Evolutionary conservation across 441 rosid species (phyloP).

Genomic region (Erysimum cheiri): DNA sequence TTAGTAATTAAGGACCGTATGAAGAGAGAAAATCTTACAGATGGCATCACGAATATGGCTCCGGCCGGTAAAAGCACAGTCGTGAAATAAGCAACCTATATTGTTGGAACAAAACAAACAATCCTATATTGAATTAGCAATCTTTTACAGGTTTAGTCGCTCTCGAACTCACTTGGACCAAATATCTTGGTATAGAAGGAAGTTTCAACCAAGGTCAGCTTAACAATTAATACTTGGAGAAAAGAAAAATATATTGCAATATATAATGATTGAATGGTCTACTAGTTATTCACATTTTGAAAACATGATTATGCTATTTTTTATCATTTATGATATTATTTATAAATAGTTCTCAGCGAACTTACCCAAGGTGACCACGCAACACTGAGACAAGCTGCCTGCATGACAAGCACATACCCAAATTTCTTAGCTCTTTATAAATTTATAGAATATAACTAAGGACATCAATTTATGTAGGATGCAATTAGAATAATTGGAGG

Average conservation of each 20-base stretch:
- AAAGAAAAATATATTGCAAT: too few relatives aligned
- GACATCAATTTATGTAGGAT: not conserved
- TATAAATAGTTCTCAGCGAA: not conserved
- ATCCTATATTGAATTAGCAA: not conserved
- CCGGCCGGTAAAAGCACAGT: constrained; percentile 48
- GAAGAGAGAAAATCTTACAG: constrained; percentile 55
- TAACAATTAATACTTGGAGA: not conserved
- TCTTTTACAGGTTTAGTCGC: not conserved
- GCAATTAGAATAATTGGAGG: not conserved
- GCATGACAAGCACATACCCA: constrained; percentile 6
- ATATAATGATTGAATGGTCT: not conserved
- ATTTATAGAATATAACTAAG: not conserved
- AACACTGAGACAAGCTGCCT: constrained; percentile 53
- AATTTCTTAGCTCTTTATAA: not conserved
- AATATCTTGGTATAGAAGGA: not conserved
- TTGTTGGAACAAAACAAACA: not conserved
- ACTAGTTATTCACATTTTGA: too few relatives aligned
- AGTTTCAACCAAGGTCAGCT: not conserved
- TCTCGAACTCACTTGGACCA: not conserved
- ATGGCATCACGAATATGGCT: constrained; percentile 55
- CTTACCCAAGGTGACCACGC: constrained; percentile 83
- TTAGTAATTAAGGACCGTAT: not conserved
- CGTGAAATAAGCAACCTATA: constrained; percentile 79
- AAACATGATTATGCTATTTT: too few relatives aligned
- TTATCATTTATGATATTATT: not conserved